Evolutionary conservation across 2,329 filamentous ascomycete genomes (phyloP).

Genomic region (Ceratocystis colombiana): DNA sequence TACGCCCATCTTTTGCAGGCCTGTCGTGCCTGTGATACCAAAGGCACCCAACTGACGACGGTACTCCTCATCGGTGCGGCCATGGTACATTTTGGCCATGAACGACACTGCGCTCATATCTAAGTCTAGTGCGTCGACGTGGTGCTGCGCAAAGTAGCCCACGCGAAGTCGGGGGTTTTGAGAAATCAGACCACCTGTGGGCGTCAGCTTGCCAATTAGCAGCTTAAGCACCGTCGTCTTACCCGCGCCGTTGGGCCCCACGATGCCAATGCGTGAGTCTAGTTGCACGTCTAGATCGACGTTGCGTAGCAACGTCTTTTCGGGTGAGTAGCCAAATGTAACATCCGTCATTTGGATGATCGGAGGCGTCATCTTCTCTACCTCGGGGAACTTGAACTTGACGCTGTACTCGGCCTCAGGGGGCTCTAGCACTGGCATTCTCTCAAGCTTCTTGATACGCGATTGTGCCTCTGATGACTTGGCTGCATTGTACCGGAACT

Average conservation of each 20-base stretch:
- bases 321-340: slow-evolving; percentile 73
- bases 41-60: slow-evolving; percentile 86
- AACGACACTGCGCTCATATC: slow-evolving; percentile 84
- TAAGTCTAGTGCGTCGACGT: slow-evolving; percentile 90
- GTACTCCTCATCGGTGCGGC: slow-evolving; percentile 92
- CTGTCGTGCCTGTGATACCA: slow-evolving; percentile 85
- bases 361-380: slow-evolving; percentile 92
- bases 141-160: slow-evolving; percentile 96
- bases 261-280: slow-evolving; percentile 95
- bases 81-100: slow-evolving; percentile 87
- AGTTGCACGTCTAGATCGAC: slow-evolving; percentile 96
- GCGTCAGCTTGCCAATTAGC: slow-evolving; percentile 74
- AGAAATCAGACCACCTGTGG: slow-evolving; percentile 71
- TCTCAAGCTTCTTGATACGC: slow-evolving; percentile 96
- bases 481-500: slow-evolving; percentile 97
- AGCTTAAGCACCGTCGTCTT: slow-evolving; percentile 98
- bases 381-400: slow-evolving; percentile 93
- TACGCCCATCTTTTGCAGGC: slow-evolving; percentile 88
- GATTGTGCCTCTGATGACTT: slow-evolving; percentile 98
- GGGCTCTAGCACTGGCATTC: slow-evolving; percentile 82
- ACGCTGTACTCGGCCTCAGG: slow-evolving; percentile 93
- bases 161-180: slow-evolving; percentile 80
- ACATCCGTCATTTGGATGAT: slow-evolving; percentile 97
- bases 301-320: slow-evolving; percentile 69
- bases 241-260: slow-evolving; percentile 97